Conservation (phyloP, 257 asterid species). For the Solanum megistacrolobum region DNA sequence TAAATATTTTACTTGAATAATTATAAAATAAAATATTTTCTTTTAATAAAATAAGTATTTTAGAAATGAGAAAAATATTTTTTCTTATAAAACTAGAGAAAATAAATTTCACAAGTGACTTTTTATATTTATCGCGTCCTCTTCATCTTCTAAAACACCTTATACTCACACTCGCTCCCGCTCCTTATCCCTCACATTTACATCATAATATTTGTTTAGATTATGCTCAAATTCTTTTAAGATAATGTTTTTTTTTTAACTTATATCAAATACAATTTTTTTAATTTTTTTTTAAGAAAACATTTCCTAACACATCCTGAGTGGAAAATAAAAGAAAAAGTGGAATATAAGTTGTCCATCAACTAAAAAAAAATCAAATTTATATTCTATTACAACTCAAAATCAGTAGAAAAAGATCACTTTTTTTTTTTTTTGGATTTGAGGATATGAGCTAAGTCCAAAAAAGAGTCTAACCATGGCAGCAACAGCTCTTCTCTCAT, state of each 20-base stretch:
- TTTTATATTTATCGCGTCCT: no score
- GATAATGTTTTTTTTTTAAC: not conserved
- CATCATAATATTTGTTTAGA: not conserved
- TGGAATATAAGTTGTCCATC: not conserved
- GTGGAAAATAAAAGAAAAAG: no score
- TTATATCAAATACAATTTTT: not conserved
- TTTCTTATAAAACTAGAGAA: no score
- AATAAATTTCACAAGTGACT: accelerated
- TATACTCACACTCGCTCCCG: not conserved
- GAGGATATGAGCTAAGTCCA: not conserved
- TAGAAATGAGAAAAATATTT: no score
- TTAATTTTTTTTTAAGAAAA: no score
- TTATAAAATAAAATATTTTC: no score
- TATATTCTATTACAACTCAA: not conserved
- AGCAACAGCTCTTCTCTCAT: slow-evolving; percentile 2
- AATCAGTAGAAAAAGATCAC: not conserved
- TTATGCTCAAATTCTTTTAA: not conserved
- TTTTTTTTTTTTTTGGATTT: not conserved
- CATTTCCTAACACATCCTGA: no score
- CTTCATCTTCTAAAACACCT: no score
- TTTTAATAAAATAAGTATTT: no score
- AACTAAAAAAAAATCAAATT: not conserved
- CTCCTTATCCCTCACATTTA: not conserved
- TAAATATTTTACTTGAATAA: no score
- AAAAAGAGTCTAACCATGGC: not conserved